A percentile compares a stretch with the other conserved stretches of the same genome.
These are phyloP conservation scores for Phoma herbarum DNA, from an alignment of 2,329 filamentous ascomycete species.

Conservation along the genomic window DNA sequence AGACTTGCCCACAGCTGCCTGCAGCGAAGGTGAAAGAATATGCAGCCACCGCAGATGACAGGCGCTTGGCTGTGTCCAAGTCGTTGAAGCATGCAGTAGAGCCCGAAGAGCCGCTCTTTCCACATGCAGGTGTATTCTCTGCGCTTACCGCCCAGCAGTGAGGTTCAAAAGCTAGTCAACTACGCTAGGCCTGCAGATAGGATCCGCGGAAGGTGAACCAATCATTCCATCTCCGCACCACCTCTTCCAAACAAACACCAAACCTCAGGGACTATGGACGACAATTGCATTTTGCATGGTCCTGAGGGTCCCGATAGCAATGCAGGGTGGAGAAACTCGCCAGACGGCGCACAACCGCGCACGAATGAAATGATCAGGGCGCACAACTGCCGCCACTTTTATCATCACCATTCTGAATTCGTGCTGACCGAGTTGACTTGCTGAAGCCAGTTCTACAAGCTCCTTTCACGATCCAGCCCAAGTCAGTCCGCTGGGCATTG, in stretches of 20 bases:
- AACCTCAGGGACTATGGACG: neutral
- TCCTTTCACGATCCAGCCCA: conserved; percentile 6
- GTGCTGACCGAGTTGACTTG: conserved; percentile 6
- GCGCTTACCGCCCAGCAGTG: conserved; percentile 12
- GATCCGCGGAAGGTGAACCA: conserved; percentile 3
- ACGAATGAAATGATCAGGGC: neutral
- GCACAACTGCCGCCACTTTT: conserved; percentile 5
- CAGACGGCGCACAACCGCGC: neutral
- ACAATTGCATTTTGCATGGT: neutral
- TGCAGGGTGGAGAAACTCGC: neutral
- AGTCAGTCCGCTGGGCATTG: neutral
- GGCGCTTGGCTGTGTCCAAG: neutral
- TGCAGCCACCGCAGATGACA: conserved; percentile 5
- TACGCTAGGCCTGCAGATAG: conserved; percentile 2
- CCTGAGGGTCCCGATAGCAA: neutral
- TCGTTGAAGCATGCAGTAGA: neutral
- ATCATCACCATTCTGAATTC: conserved; percentile 9
- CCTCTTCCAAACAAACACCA: conserved; percentile 9
- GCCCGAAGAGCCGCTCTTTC: conserved; percentile 4
- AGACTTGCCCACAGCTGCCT: neutral
- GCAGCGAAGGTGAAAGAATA: conserved; percentile 4
- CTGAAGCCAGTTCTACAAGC: conserved; percentile 5
- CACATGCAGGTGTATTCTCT: conserved; percentile 11
- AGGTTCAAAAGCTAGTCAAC: conserved; percentile 10
- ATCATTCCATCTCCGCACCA: conserved; percentile 4